phyloP scores from a whole-genome alignment of 1,284 basidiomycete species.

The Pseudozyma thailandica region DNA sequence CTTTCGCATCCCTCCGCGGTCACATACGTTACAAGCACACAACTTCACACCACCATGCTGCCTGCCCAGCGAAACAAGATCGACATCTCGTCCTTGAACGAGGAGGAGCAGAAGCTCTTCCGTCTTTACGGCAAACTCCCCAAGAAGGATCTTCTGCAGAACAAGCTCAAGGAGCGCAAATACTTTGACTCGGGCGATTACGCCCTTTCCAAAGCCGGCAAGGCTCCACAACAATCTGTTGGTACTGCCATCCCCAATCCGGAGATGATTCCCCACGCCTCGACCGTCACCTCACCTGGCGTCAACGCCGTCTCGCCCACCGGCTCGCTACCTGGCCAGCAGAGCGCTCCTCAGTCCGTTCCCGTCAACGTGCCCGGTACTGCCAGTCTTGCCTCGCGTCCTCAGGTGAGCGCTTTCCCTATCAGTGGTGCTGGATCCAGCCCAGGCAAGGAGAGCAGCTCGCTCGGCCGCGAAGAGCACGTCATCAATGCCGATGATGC shows the following conservation, averaged over 20 bases:
- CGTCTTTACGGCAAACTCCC: constrained; percentile 93
- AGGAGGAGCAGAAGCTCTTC: constrained; percentile 94
- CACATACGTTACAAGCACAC: too few relatives aligned
- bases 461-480: constrained; percentile 51
- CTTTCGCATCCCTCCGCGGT: background rate
- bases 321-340: constrained; percentile 77
- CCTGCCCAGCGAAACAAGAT: constrained; percentile 87
- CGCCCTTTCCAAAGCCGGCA: constrained; percentile 92
- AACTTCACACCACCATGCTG: constrained; percentile 73
- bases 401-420: constrained; percentile 56
- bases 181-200: constrained; percentile 99
- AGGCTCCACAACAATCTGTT: constrained; percentile 84
- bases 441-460: constrained; percentile 57
- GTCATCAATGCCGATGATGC: constrained; percentile 55
- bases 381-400: constrained; percentile 74
- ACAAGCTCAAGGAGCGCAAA: constrained; percentile 98
- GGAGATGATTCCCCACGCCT: constrained; percentile 72
- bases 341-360: constrained; percentile 77
- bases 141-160: constrained; percentile 89
- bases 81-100: constrained; percentile 86
- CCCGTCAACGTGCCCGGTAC: constrained; percentile 75
- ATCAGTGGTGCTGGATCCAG: constrained; percentile 45
- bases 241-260: constrained; percentile 95
- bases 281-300: constrained; percentile 69
- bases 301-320: constrained; percentile 74